Evolutionary conservation across 257 asterid species (phyloP).

Genomic region (Nicotiana obtusifolia): DNA sequence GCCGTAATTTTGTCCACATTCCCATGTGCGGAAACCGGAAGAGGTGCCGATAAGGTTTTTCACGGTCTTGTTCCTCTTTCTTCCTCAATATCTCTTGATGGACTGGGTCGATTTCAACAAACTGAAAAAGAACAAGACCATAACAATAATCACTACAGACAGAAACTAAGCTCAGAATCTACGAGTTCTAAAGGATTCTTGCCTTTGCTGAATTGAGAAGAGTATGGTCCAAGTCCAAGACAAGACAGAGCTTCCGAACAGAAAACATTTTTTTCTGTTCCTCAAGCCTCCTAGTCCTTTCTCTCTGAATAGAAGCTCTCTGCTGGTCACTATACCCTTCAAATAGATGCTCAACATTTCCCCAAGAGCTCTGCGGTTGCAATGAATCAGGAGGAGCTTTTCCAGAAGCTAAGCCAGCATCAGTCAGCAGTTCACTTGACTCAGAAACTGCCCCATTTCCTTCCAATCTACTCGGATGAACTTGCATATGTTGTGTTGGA

Average conservation of each 20-base stretch:
- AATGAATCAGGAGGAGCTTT: conserved; percentile 46
- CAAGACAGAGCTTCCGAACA: conserved; percentile 81
- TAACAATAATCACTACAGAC: neutral
- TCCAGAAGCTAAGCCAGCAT: conserved; percentile 36
- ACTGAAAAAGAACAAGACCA: conserved; percentile 42
- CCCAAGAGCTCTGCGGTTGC: conserved; percentile 69
- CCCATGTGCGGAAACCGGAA: conserved; percentile 94
- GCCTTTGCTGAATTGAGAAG: conserved; percentile 97
- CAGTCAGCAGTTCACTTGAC: conserved; percentile 34
- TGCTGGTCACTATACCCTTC: conserved; percentile 86
- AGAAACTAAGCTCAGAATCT: conserved; percentile 1
- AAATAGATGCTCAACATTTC: conserved; percentile 76
- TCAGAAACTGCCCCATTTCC: conserved; percentile 36
- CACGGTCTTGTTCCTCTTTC: conserved; percentile 94
- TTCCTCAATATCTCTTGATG: conserved; percentile 88
- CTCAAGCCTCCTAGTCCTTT: conserved; percentile 86
- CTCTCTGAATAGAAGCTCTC: conserved; percentile 86
- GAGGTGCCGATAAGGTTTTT: conserved; percentile 71
- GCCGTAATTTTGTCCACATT: conserved; percentile 99
- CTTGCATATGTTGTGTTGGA: conserved; percentile 34
- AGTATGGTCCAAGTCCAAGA: conserved; percentile 97
- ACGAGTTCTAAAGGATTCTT: conserved; percentile 15
- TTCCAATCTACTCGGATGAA: conserved; percentile 33
- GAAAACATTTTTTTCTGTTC: conserved; percentile 92
- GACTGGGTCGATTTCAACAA: conserved; percentile 70